A percentile compares a stretch with the other conserved stretches of the same genome.
Evolutionary conservation across 441 rosid genomes (phyloP).

Genomic region (Populus trichocarpa): DNA sequence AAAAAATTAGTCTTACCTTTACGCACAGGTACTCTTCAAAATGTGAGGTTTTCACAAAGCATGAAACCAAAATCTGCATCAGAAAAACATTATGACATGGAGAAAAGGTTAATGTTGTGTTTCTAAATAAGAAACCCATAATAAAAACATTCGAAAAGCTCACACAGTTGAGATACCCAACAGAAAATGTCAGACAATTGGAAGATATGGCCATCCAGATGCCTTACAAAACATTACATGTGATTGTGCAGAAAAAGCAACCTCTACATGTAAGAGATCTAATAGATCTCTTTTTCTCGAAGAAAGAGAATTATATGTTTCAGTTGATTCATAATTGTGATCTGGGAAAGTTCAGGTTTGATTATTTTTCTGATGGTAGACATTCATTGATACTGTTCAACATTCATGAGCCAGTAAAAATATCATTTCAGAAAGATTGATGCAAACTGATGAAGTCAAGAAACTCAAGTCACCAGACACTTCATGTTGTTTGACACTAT

Average conservation of each 20-base stretch:
- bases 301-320: background rate
- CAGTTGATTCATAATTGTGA: background rate
- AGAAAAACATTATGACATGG: constrained; percentile 13
- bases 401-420: background rate
- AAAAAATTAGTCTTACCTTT: constrained; percentile 46
- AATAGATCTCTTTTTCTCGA: background rate
- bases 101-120: background rate
- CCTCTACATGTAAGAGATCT: background rate
- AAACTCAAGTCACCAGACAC: background rate
- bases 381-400: background rate
- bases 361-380: background rate
- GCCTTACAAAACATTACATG: background rate
- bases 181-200: background rate
- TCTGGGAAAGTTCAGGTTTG: background rate
- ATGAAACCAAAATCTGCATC: constrained; percentile 68
- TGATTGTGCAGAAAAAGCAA: background rate
- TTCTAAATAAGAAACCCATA: background rate
- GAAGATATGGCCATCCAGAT: background rate
- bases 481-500: constrained; percentile 2
- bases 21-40: constrained; percentile 80
- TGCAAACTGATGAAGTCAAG: constrained; percentile 2
- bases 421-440: background rate
- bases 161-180: background rate
- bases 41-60: constrained; percentile 92
- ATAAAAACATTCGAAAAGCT: background rate